Conservation (phyloP, 2,329 filamentous ascomycete species). For the Cryoendolithus antarcticus region DNA sequence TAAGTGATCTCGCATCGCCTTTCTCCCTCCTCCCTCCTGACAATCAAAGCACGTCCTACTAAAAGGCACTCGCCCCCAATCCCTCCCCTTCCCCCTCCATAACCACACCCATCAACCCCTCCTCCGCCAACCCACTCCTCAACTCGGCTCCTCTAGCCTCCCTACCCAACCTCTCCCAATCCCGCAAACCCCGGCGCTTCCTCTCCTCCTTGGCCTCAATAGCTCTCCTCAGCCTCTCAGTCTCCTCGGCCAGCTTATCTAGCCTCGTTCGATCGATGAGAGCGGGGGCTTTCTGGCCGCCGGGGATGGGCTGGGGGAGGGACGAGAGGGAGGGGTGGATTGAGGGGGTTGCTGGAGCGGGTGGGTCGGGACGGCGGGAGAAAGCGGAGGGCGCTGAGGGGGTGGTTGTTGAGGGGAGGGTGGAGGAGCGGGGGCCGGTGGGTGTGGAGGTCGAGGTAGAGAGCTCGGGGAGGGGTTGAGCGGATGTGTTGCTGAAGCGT, state of each 20-base stretch:
- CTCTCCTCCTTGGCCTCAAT: conserved; percentile 36
- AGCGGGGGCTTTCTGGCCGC: conserved; percentile 31
- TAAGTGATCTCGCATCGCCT: no score
- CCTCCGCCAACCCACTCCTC: conserved; percentile 35
- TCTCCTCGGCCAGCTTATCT: conserved; percentile 35
- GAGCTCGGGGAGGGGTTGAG: conserved; percentile 16
- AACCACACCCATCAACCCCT: conserved; percentile 10
- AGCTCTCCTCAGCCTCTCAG: conserved; percentile 30
- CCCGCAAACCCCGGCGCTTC: conserved; percentile 30
- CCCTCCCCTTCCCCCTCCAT: no score
- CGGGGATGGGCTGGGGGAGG: conserved; percentile 32
- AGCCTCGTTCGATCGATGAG: conserved; percentile 31
- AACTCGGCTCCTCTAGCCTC: conserved; percentile 33
- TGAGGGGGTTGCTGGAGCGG: neutral
- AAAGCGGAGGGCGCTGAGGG: conserved; percentile 10
- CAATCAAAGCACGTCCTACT: no score
- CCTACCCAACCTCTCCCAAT: conserved; percentile 34
- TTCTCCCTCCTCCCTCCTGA: no score
- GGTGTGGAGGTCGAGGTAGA: conserved; percentile 1
- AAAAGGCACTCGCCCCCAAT: no score
- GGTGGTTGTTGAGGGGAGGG: conserved; percentile 13
- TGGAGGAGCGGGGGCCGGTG: conserved; percentile 6
- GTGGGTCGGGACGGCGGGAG: conserved; percentile 3
- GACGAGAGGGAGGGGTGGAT: conserved; percentile 27
- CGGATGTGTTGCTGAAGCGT: conserved; percentile 25